Evolutionary conservation across 78 protist genomes (phyloP).

Genomic region (Mastigamoeba balamuthi): DNA sequence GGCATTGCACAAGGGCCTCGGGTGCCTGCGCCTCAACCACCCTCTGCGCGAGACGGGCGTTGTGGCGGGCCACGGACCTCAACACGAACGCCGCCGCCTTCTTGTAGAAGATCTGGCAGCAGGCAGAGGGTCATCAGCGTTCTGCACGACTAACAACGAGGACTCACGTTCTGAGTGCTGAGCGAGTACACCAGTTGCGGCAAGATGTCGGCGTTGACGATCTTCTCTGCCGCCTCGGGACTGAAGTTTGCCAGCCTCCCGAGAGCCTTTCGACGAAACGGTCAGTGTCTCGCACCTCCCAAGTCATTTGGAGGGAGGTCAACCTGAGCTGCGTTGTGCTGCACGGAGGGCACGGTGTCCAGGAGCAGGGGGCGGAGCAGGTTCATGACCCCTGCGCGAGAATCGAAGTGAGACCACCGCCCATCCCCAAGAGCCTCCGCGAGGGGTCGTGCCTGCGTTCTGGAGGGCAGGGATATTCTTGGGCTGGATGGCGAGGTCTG

Average conservation of each 20-base stretch:
- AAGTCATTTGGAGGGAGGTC: too few species aligned
- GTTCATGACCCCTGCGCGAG: slow-evolving; percentile 77
- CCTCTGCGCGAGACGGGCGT: slow-evolving; percentile 76
- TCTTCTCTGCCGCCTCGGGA: slow-evolving; percentile 79
- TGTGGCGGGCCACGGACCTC: slow-evolving; percentile 77
- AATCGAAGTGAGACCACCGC: not conserved
- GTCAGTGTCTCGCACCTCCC: too few species aligned
- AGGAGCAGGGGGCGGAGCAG: slow-evolving; percentile 74
- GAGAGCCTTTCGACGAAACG: slow-evolving; percentile 20
- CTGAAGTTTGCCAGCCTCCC: slow-evolving; percentile 72
- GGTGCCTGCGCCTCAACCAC: slow-evolving; percentile 80
- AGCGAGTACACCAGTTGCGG: slow-evolving; percentile 80
- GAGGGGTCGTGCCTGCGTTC: slow-evolving; percentile 8
- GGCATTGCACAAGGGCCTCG: slow-evolving; percentile 67
- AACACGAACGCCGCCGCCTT: slow-evolving; percentile 82
- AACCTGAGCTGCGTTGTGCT: slow-evolving; percentile 32
- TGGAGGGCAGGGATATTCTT: slow-evolving; percentile 74
- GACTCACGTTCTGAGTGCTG: slow-evolving; percentile 53
- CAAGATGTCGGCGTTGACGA: slow-evolving; percentile 72
- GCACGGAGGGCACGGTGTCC: slow-evolving; percentile 77
- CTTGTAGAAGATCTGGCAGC: slow-evolving; percentile 56
- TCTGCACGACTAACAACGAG: not conserved
- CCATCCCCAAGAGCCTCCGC: too few species aligned
- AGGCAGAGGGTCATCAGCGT: not conserved
- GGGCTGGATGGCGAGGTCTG: slow-evolving; percentile 68